Conservation (phyloP, 768 basidiomycete species). For the Lanmaoa rubissima region DNA sequence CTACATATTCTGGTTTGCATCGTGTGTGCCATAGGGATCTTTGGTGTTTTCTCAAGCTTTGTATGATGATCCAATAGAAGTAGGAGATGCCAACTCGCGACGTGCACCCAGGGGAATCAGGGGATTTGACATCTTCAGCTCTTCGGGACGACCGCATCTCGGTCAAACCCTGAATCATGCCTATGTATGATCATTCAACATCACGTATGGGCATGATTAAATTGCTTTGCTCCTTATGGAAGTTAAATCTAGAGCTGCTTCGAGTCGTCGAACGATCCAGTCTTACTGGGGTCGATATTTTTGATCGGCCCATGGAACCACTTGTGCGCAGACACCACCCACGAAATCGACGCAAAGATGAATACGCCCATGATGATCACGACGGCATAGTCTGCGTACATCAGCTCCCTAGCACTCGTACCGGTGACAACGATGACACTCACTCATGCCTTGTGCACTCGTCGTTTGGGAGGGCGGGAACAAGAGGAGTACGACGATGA, state of each 20-base stretch:
- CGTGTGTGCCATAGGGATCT: not conserved
- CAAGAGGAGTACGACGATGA: conserved; percentile 56
- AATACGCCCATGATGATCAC: conserved; percentile 66
- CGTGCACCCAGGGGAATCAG: not conserved
- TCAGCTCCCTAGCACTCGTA: not conserved
- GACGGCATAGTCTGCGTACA: conserved; percentile 57
- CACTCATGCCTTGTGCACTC: conserved; percentile 54
- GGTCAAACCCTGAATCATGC: not conserved
- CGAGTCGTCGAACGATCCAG: conserved; percentile 2
- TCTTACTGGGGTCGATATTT: conserved; percentile 37
- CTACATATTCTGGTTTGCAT: not conserved
- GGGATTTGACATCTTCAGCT: not conserved
- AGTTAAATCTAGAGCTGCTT: conserved; percentile 10
- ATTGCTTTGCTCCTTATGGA: not conserved
- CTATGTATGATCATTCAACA: not conserved
- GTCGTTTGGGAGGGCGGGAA: conserved; percentile 49
- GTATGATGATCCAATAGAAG: not conserved
- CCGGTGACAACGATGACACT: conserved; percentile 21
- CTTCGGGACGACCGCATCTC: not conserved
- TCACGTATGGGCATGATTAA: not conserved
- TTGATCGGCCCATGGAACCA: conserved; percentile 71
- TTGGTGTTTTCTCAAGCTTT: not conserved
- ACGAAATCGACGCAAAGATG: conserved; percentile 59
- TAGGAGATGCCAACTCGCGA: not conserved
- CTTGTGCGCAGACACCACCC: conserved; percentile 63